Conservation (phyloP, 352 stramenopile species). For the Globisporangium radiosum region DNA sequence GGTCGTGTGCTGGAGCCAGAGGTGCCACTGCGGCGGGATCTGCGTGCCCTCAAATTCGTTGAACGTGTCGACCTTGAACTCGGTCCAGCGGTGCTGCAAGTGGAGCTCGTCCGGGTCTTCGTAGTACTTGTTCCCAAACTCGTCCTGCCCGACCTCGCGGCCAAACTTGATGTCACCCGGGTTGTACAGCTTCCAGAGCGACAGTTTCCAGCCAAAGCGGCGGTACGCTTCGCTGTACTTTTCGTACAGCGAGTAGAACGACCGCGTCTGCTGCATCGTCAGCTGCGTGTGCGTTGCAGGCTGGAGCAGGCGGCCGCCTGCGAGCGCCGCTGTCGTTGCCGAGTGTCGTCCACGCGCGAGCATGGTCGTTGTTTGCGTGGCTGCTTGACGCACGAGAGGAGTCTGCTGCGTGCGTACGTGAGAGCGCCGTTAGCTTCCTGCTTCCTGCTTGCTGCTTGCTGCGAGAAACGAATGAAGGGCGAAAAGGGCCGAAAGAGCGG, state of each 20-base stretch:
- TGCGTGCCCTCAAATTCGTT: conserved; percentile 75
- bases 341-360: conserved; percentile 12
- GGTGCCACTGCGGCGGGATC: conserved; percentile 77
- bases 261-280: conserved; percentile 38
- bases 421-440: background rate
- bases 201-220: conserved; percentile 73
- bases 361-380: conserved; percentile 3
- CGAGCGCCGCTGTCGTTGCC: conserved; percentile 19
- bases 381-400: background rate
- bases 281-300: background rate
- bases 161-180: conserved; percentile 85
- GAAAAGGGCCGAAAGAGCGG: background rate
- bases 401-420: too few relatives aligned
- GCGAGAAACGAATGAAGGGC: background rate
- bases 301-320: conserved; percentile 22
- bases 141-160: conserved; percentile 68
- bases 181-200: conserved; percentile 88
- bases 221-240: conserved; percentile 82
- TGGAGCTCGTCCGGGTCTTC: conserved; percentile 74
- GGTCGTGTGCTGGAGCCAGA: conserved; percentile 81
- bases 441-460: background rate
- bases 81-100: conserved; percentile 77
- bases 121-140: conserved; percentile 86
- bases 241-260: conserved; percentile 70
- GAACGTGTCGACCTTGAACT: conserved; percentile 74